These are phyloP conservation scores for Arthrobotrys musiformis DNA, from an alignment of 2,329 filamentous ascomycete genomes.

Conservation along the genomic window DNA sequence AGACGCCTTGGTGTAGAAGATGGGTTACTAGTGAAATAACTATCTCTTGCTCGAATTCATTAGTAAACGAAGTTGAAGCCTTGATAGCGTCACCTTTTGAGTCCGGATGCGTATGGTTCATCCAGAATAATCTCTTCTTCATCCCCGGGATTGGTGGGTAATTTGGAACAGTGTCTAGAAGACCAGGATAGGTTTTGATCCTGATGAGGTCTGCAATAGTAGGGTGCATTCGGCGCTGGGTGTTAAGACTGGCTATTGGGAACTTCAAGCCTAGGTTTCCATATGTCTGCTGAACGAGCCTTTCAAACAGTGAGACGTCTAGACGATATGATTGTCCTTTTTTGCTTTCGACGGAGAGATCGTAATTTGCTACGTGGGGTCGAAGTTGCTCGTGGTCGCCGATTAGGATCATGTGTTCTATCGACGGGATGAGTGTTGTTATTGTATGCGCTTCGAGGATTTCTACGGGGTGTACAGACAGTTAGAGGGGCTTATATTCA, in stretches of 20 bases:
- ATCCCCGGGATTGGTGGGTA: conserved; percentile 69
- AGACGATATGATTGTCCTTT: conserved; percentile 68
- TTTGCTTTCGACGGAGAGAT: conserved; percentile 67
- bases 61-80: conserved; percentile 56
- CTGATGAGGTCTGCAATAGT: conserved; percentile 71
- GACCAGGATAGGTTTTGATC: conserved; percentile 68
- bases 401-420: conserved; percentile 74
- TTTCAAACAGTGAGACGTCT: conserved; percentile 72
- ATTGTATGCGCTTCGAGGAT: conserved; percentile 74
- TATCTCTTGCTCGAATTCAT: conserved; percentile 59
- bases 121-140: conserved; percentile 70
- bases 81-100: conserved; percentile 43
- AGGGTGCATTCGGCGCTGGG: conserved; percentile 75
- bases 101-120: conserved; percentile 70
- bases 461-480: conserved; percentile 62
- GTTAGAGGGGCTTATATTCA: background rate
- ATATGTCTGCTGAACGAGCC: conserved; percentile 63
- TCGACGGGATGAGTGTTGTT: conserved; percentile 69
- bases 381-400: conserved; percentile 73
- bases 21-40: conserved; percentile 64
- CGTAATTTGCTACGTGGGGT: conserved; percentile 70
- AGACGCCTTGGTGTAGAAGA: conserved; percentile 64
- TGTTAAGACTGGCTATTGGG: conserved; percentile 66
- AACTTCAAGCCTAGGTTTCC: conserved; percentile 40
- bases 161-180: conserved; percentile 67